Conservation (phyloP, 2,329 filamentous ascomycete species). For the Graphilbum fragrans region DNA sequence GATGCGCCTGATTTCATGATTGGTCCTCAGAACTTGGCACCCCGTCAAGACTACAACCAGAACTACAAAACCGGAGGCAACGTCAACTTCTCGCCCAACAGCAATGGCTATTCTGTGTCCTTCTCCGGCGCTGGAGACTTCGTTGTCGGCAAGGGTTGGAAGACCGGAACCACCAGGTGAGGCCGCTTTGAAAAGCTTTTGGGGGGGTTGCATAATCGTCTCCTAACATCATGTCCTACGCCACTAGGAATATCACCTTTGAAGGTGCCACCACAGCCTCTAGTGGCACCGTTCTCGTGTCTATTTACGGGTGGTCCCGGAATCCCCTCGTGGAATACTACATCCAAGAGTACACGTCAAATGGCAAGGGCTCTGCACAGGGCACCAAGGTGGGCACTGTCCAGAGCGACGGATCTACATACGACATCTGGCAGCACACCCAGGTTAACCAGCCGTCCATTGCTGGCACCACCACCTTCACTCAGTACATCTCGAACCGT, state of each 20-base stretch:
- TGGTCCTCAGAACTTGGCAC: conserved; percentile 13
- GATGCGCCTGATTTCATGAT: conserved; percentile 16
- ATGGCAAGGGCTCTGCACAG: conserved; percentile 8
- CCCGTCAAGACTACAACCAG: conserved; percentile 25
- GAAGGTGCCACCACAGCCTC: conserved; percentile 12
- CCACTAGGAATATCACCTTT: conserved; percentile 18
- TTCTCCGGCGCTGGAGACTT: conserved; percentile 37
- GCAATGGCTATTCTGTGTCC: conserved; percentile 25
- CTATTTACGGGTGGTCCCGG: conserved; percentile 11
- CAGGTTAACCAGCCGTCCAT: conserved; percentile 29
- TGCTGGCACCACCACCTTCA: conserved; percentile 32
- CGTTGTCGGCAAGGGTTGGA: conserved; percentile 48
- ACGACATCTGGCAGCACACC: conserved; percentile 21
- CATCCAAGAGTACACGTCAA: conserved; percentile 10
- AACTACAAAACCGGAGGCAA: conserved; percentile 26
- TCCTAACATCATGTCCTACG: too few relatives aligned
- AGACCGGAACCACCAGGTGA: conserved; percentile 34
- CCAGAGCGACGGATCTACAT: conserved; percentile 20
- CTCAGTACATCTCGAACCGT: conserved; percentile 39
- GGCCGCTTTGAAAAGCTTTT: too few relatives aligned
- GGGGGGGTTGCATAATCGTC: too few relatives aligned
- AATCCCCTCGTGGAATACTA: conserved; percentile 12
- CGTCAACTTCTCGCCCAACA: conserved; percentile 16
- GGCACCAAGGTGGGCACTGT: conserved; percentile 16
- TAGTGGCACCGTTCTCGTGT: conserved; percentile 16